Base-by-base conservation (phyloP, 2,329 filamentous ascomycete species). In the Penicillium sp. region DNA sequence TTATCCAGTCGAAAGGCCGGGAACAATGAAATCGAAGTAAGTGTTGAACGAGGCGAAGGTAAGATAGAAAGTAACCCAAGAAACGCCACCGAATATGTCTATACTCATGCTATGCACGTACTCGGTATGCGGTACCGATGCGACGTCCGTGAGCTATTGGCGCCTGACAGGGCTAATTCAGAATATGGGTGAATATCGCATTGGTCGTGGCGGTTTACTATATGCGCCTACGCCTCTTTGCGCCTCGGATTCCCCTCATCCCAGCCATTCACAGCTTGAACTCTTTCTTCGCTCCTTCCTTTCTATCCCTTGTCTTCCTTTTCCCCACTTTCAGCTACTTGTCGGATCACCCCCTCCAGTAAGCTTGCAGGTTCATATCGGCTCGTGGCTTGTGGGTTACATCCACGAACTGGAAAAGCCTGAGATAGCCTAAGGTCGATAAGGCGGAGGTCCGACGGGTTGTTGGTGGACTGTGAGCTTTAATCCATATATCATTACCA, bases 401-500 rank as follows among this genome's bases (percentile, higher is more conserved):
- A 53, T 53, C 41, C 49, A 52, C 33, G n/a, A 28, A 6, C 22
- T 16, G 28, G 30, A 16, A 49, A 40, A 19, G n/a, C 46, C 42
- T 53, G n/a, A 46, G 46, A 49, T 49, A 46, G 22, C 41, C 12
- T 49, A 47, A 36, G 11, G 25, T 31, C 50, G 53, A 57, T 54
- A 54, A 52, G 41, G 48, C 48, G 53, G 53, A 52, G 27, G 9
- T 34, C 42, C 48, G 53, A 46, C 53, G 53, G 44, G 13, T 31
- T 54, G 31, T 22, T 39, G 18, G 18, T 30, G 3, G 12, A 8
- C 14, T 12, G 14, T 4, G 10, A 36, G 19, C 31, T 19, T 50
- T 47, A 46, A 36, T 28, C 44, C 25, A 37, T 25, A 13, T 9
- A 11, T 9, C 12, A 25, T 7, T 19, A 25, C 7, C 8, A 25